Evolutionary conservation across 2,329 filamentous ascomycete genomes (phyloP), one percentile per base, ranked within the genome.

Genomic region (Fusarium zealandicum): DNA sequence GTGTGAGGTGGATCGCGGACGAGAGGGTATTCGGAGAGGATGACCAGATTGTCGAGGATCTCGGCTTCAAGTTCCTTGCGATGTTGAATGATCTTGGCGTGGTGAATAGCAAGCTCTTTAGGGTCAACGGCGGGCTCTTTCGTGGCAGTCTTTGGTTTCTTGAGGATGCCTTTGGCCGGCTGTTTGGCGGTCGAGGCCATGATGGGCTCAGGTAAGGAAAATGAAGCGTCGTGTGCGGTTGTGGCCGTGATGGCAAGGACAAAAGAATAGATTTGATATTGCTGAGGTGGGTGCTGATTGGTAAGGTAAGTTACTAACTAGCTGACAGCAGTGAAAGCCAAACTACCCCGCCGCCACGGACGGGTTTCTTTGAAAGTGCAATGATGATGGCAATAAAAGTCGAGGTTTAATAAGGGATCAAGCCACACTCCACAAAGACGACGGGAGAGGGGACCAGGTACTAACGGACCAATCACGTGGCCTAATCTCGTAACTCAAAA

Each of bases 31-130:
- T 82, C 87, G 60, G 90, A 85, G 5, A 96, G 86, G 12, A 83
- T 77, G 65, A 96, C 82, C 57, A 93, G 85, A 66, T 82, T 81
- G 61, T 87, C 81, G 50, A 93, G 80, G 61, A 97, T 93, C 59
- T 86, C 76, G 32, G 83, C 77, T 75, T 96, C 89, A 61, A 90
- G 81, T 41, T 90, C 85, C 73, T 93, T 96, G 69, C 90, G 90
- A 64, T 90, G 82, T 73, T 96, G 90, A 44, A 97, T 86, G 48
- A 91, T 84, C 63, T 83, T 83, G 35, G 93, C 93, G 78, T 97
- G 92, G 68, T 92, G 85, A 54, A 95, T 76, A 42, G 92, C 93
- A 50, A 91, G 82, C 54, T 88, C 82, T 54, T 78, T 79, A 50
- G 77, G 80, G 67, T 77, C 77, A 22, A 58, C 53, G 32, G 67